phyloP scores from a whole-genome alignment of 345 rosid genomes.

The Salix exigua region DNA sequence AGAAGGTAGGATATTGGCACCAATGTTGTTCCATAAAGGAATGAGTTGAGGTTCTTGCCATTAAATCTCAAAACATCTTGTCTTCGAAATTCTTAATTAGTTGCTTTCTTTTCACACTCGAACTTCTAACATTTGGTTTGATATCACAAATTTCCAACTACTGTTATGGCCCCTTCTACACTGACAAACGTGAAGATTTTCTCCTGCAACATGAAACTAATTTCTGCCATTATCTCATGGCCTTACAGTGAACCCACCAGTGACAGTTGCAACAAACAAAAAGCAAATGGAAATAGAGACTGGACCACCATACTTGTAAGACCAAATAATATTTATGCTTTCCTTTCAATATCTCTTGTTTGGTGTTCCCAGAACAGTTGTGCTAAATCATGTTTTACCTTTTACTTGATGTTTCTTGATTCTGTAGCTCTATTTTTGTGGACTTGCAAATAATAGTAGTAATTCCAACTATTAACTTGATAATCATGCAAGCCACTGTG shows the following conservation, averaged over 20 bases:
- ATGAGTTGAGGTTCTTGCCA: neutral
- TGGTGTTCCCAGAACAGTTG: too few relatives aligned
- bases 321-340: neutral
- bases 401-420: neutral
- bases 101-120: neutral
- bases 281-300: constrained; percentile 39
- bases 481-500: neutral
- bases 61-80: neutral
- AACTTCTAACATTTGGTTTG: too few relatives aligned
- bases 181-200: too few relatives aligned
- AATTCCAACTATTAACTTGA: neutral
- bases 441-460: neutral
- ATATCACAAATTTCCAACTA: too few relatives aligned
- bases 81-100: neutral
- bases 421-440: neutral
- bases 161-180: too few relatives aligned
- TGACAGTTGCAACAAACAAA: constrained; percentile 47
- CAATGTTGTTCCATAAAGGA: neutral
- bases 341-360: neutral
- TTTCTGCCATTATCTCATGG: constrained; percentile 8
- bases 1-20: constrained; percentile 57
- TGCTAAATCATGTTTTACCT: neutral
- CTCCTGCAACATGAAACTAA: too few relatives aligned
- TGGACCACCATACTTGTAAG: constrained; percentile 77
- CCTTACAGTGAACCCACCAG: constrained; percentile 67